These are phyloP conservation scores for Erysimum cheiranthoides DNA, from an alignment of 345 rosid species.

Conservation along the genomic window DNA sequence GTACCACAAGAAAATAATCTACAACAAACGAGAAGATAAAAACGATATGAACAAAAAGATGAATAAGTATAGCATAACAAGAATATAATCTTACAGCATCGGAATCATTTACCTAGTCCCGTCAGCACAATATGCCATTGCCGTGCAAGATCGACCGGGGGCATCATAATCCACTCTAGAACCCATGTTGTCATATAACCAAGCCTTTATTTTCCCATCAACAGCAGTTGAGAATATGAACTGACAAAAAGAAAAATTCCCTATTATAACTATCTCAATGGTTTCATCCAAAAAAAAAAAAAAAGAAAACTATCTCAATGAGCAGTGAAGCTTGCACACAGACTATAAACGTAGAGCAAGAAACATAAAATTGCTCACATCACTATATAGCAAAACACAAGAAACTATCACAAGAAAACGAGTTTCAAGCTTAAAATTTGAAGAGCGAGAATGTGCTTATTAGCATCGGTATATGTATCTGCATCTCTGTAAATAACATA, in stretches of 20 bases:
- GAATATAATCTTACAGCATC: neutral
- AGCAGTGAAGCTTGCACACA: constrained; percentile 13
- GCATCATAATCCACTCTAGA: constrained; percentile 89
- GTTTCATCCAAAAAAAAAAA: neutral
- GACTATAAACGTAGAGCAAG: constrained; percentile 8
- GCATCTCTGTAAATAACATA: neutral
- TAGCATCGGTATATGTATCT: neutral
- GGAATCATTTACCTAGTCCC: constrained; percentile 55
- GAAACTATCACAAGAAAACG: constrained; percentile 5
- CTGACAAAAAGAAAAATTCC: constrained; percentile 41
- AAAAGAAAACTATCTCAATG: constrained; percentile 1
- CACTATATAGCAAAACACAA: constrained; percentile 5
- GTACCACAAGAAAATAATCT: constrained; percentile 82
- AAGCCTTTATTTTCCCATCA: constrained; percentile 81
- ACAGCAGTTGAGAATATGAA: constrained; percentile 64
- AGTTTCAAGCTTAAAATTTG: constrained; percentile 23
- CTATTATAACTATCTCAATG: constrained; percentile 19
- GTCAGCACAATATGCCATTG: constrained; percentile 85
- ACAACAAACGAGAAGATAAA: constrained; percentile 10
- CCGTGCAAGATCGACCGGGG: constrained; percentile 76
- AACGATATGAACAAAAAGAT: constrained; percentile 31
- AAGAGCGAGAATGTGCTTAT: constrained; percentile 11
- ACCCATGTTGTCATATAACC: constrained; percentile 76
- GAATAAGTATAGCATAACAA: constrained; percentile 6
- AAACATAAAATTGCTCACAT: neutral